Percentiles rank a stretch among this genome's conserved stretches.
Evolutionary conservation across 1,284 basidiomycete species (phyloP).

Genomic region (Boletellus dicymbophilus): DNA sequence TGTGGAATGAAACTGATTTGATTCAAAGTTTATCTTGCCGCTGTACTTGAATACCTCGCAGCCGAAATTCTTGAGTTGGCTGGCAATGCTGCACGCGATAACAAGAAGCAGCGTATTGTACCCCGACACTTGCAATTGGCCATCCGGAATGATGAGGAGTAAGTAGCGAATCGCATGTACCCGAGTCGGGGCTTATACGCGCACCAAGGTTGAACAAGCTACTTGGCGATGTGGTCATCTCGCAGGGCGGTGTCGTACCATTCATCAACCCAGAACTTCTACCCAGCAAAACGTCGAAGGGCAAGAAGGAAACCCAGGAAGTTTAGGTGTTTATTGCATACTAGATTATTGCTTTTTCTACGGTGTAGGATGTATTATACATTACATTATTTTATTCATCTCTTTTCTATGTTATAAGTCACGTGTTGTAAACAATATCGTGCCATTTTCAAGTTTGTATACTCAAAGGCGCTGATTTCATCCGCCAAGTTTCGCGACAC

Average conservation of each 20-base stretch:
- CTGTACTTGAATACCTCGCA: slow-evolving; percentile 72
- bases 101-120: slow-evolving; percentile 86
- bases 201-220: slow-evolving; percentile 60
- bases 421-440: neutral
- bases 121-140: slow-evolving; percentile 89
- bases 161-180: slow-evolving; percentile 28
- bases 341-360: slow-evolving; percentile 21
- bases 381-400: slow-evolving; percentile 34
- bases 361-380: slow-evolving; percentile 35
- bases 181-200: neutral
- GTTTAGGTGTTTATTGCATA: slow-evolving; percentile 19
- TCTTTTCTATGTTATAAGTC: neutral
- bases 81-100: slow-evolving; percentile 68
- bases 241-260: slow-evolving; percentile 89
- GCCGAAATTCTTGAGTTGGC: slow-evolving; percentile 80
- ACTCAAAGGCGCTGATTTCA: too few species aligned
- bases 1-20: neutral
- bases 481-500: neutral
- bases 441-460: neutral
- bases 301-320: slow-evolving; percentile 36
- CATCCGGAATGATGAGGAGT: slow-evolving; percentile 87
- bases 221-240: slow-evolving; percentile 84
- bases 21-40: slow-evolving; percentile 69
- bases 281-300: slow-evolving; percentile 47
- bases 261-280: slow-evolving; percentile 47